Conservation (phyloP, 495 filamentous ascomycete species). For the Halenospora varia region DNA sequence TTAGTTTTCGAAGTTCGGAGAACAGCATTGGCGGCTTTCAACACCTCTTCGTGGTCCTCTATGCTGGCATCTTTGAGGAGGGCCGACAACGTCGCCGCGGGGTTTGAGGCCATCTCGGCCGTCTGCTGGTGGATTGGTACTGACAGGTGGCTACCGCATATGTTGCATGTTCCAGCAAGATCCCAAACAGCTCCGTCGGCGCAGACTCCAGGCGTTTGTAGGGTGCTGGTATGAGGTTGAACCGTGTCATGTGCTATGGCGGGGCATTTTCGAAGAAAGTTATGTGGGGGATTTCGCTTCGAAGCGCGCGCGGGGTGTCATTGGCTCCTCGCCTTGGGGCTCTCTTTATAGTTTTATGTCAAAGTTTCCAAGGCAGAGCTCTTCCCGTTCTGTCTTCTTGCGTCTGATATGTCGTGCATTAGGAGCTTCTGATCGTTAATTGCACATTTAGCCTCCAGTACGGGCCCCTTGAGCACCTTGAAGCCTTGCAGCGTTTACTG, state of each 20-base stretch:
- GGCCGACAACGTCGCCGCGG: slow-evolving; percentile 44
- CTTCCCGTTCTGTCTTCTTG: neutral
- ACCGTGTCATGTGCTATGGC: neutral
- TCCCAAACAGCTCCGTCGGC: slow-evolving; percentile 18
- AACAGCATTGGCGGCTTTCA: slow-evolving; percentile 65
- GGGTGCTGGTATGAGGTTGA: neutral
- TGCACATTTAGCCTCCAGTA: neutral
- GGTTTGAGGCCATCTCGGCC: slow-evolving; percentile 28
- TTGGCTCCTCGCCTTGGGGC: neutral
- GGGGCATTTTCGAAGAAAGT: neutral
- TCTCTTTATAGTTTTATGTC: neutral
- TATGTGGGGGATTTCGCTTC: neutral
- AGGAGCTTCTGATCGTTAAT: neutral
- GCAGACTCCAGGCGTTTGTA: neutral
- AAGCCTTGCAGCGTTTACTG: no score
- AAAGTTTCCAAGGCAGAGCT: neutral
- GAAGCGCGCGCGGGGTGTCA: neutral
- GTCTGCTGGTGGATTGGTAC: neutral
- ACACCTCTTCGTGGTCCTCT: slow-evolving; percentile 70
- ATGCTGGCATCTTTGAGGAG: slow-evolving; percentile 51
- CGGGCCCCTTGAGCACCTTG: neutral
- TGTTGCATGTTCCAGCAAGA: slow-evolving; percentile 51
- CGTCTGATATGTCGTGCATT: neutral
- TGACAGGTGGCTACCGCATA: slow-evolving; percentile 18
- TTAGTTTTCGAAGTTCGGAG: slow-evolving; percentile 62